Conservation (phyloP, 2,329 filamentous ascomycete genomes). For the Stachybotrys chartarum region DNA sequence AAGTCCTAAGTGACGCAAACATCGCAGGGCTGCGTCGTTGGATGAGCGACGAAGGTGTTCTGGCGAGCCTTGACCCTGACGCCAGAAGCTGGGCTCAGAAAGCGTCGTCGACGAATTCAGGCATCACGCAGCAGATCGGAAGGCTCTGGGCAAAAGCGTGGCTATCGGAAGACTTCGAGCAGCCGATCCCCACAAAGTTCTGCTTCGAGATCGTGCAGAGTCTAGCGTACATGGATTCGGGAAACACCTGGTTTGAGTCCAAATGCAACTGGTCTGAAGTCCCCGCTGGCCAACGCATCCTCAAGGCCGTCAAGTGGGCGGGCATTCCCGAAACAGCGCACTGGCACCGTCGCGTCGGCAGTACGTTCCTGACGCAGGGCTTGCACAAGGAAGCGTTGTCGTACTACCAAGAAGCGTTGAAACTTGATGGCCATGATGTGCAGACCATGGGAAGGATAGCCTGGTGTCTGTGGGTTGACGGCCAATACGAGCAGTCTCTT, state of each 20-base stretch:
- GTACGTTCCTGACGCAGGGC: slow-evolving; percentile 29
- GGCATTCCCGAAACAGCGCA: slow-evolving; percentile 24
- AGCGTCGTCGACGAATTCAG: slow-evolving; percentile 15
- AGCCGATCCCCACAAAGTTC: slow-evolving; percentile 31
- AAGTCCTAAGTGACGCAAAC: slow-evolving; percentile 31
- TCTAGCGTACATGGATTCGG: slow-evolving; percentile 30
- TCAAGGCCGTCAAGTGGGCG: slow-evolving; percentile 29
- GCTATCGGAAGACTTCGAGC: slow-evolving; percentile 24
- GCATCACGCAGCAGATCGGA: slow-evolving; percentile 29
- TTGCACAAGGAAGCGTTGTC: slow-evolving; percentile 25
- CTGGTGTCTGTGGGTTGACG: slow-evolving; percentile 28
- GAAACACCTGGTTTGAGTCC: slow-evolving; percentile 27
- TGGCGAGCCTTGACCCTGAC: slow-evolving; percentile 19
- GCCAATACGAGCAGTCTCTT: slow-evolving; percentile 26
- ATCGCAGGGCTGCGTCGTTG: slow-evolving; percentile 27
- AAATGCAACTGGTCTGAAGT: slow-evolving; percentile 28
- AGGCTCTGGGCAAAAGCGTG: slow-evolving; percentile 30
- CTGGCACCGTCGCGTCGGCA: slow-evolving; percentile 31
- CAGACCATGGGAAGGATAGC: slow-evolving; percentile 33
- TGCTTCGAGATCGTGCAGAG: slow-evolving; percentile 37
- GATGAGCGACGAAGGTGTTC: slow-evolving; percentile 25
- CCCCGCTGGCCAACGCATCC: slow-evolving; percentile 24
- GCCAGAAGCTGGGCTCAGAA: slow-evolving; percentile 21
- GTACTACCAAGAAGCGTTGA: slow-evolving; percentile 28
- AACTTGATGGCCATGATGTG: slow-evolving; percentile 28